Base-by-base conservation (phyloP, 2,329 filamentous ascomycete genomes). In the Dothistroma septosporum region DNA sequence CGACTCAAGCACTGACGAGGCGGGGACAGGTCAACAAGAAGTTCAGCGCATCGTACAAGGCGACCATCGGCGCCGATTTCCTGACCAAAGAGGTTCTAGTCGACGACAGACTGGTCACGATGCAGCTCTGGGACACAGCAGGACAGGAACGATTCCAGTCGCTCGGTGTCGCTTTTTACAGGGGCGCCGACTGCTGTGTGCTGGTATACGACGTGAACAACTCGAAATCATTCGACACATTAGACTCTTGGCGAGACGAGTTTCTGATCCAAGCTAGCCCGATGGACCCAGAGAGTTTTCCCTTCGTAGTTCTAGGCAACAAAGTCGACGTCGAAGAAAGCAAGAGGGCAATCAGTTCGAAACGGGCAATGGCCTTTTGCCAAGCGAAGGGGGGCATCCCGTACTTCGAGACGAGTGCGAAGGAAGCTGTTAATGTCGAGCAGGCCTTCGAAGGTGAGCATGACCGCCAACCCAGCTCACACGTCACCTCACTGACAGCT, bases 21-120 rank as follows among this genome's bases (percentile, higher is more conserved):
- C 28, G 14, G 11, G 32, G 32, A 68, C 69, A 97, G 93, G 93
- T 99, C 85, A 99, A 99, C 84, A 99, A 99, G 82, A 97, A 99
- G 78, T 99, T 99, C 83, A 97, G 92, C 76, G 93, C 92, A 69
- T 97, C 92, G 82, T 99, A 99, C 87, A 99, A 99, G 82, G 94
- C 94, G 62, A 99, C 94, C 50, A 99, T 99, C 76, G 94, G 94
- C 69, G 94, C 94, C 76, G 94, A 99, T 78, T 99, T 99, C 79
- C 83, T 99, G 63, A 99, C 94, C 59, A 95, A 96, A 77, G 94
- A 99, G 81, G 94, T 99, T 46, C 82, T 97, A 66, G 93, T 99
- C 58, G 94, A 97, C 78, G 94, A 97, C 79, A 86, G 93, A 74
- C 86, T 97, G 74, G 94, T 99, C 68, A 99, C 94, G 37, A 97